Conservation (phyloP, 768 basidiomycete species). For the Saitozyma sp. region DNA sequence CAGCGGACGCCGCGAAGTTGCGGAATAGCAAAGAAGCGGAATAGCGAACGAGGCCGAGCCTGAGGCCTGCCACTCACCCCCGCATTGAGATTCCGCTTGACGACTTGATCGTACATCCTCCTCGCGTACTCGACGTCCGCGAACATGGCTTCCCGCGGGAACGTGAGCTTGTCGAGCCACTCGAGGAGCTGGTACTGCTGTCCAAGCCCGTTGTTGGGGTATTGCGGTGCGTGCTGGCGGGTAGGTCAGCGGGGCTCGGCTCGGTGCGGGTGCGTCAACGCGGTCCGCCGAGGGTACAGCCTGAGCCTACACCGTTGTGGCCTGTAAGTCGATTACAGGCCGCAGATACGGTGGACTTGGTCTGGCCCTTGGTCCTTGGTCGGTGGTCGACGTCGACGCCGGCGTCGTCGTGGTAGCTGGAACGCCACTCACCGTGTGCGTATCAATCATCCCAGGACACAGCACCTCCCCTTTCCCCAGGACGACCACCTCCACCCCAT, state of each 20-base stretch:
- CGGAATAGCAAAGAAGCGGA: conserved; percentile 9
- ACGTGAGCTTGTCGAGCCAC: conserved; percentile 82
- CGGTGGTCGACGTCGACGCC: too few species aligned
- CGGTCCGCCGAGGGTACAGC: too few species aligned
- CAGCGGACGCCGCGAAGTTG: background rate
- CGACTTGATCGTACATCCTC: conserved; percentile 68
- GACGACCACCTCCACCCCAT: conserved; percentile 51
- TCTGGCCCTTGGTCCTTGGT: too few species aligned
- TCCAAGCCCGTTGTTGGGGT: conserved; percentile 58
- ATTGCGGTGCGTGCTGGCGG: conserved; percentile 73
- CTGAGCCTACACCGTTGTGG: background rate
- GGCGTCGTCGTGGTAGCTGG: too few species aligned
- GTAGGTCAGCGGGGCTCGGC: conserved; percentile 4
- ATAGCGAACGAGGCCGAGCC: background rate
- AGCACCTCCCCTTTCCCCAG: conserved; percentile 63
- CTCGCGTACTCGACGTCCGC: conserved; percentile 68
- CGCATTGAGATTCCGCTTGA: conserved; percentile 67
- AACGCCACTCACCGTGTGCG: conserved; percentile 69
- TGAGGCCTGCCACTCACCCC: conserved; percentile 62
- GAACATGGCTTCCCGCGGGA: conserved; percentile 82
- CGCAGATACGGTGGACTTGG: background rate
- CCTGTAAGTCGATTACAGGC: background rate
- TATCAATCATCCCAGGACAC: conserved; percentile 87
- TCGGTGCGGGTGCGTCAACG: conserved; percentile 5
- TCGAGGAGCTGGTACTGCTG: conserved; percentile 82